Evolutionary conservation across 768 basidiomycete genomes (phyloP), one percentile per base, ranked within the genome.

Genomic region (Termitomyces sp.): DNA sequence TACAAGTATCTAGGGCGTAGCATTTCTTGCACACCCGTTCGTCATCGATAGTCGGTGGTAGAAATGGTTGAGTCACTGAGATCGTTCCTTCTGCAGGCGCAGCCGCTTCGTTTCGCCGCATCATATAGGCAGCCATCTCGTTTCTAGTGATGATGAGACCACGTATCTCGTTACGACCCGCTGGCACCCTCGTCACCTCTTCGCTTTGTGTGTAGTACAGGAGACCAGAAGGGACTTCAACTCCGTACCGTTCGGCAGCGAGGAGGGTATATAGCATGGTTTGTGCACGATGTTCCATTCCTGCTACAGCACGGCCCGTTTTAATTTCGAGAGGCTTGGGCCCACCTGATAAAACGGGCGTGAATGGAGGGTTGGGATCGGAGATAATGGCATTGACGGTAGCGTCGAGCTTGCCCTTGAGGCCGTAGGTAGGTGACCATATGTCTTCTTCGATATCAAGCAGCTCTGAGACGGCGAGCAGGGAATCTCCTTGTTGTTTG

Each of bases 381-480:
- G 79, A 71, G 44, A 94, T 79, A 33, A 85, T 70, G 0, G 84
- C 84, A 60, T 91, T 79, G 2, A 98, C 85, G 2, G 89, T 93
- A 1, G 91, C 96, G 64, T 99, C 97, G 22, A 98, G 76, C 72
- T 98, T 98, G 24, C 97, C 97, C 70, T 95, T 96, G 36, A 99
- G 77, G 1, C 97, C 97, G 65, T 92, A 96, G 2, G 85, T 88
- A 0, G 97, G 96, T 0, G 93, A 95, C 90, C 93, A 97, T 62
- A 99, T 96, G 63, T 98, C 95, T 68, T 99, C 97, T 75, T 99
- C 97, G 42, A 96, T 81, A 57, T 94, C 95, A 60, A 93, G 82
- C 5, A 97, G 72, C 30, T 86, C 76, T 5, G 83, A 76, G 48
- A 99, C 85, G 0, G 92, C 89, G 0, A 97, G 78, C 10, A 82